phyloP scores from a whole-genome alignment of 2,329 filamentous ascomycete genomes.

The Aureobasidium uvarum region DNA sequence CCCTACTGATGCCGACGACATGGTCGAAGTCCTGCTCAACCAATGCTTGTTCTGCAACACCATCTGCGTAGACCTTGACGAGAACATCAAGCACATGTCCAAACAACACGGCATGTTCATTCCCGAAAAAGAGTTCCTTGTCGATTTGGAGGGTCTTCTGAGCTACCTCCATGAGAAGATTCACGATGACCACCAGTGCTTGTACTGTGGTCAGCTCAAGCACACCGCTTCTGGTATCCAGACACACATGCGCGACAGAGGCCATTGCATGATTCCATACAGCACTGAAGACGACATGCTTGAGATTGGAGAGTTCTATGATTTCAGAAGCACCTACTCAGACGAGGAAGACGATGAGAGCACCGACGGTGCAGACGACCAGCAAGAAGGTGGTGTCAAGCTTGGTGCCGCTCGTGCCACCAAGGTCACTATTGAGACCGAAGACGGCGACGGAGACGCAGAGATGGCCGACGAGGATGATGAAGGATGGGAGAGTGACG shows the following conservation, averaged over 20 bases:
- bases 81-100: conserved; percentile 86
- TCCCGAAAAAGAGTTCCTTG: conserved; percentile 80
- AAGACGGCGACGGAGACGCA: conserved; percentile 55
- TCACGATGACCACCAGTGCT: conserved; percentile 74
- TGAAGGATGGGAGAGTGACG: conserved; percentile 95
- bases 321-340: conserved; percentile 93
- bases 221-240: conserved; percentile 76
- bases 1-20: conserved; percentile 35
- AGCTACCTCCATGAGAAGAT: conserved; percentile 77
- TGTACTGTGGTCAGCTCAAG: conserved; percentile 83
- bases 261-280: conserved; percentile 96
- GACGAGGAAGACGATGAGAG: conserved; percentile 66
- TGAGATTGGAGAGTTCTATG: conserved; percentile 94
- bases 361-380: conserved; percentile 51
- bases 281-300: conserved; percentile 84
- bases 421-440: conserved; percentile 47
- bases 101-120: conserved; percentile 94
- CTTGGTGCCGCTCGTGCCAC: conserved; percentile 60
- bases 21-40: conserved; percentile 44
- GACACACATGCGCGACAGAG: conserved; percentile 96
- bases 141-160: conserved; percentile 78
- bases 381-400: conserved; percentile 60
- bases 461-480: conserved; percentile 57
- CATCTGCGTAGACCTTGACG: conserved; percentile 68
- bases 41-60: conserved; percentile 92